Base-by-base conservation (phyloP, 2,329 filamentous ascomycete species). In the Beauveria varroae region DNA sequence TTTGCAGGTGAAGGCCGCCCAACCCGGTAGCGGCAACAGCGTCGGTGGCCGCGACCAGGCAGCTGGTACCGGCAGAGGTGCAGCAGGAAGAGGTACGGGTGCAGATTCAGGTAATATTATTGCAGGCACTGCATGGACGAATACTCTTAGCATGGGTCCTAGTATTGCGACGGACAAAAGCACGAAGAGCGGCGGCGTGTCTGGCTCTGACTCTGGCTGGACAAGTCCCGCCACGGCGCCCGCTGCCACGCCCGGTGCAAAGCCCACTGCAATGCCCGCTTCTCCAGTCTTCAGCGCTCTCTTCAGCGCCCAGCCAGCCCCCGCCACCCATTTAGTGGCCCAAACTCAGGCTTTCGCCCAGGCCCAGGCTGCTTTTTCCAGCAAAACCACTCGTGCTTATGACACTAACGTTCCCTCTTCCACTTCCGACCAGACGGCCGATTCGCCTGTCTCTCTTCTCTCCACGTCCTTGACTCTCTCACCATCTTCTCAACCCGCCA, bases 401-500 rank as follows among this genome's bases (percentile, higher is more conserved):
- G n/a, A 24, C 44, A n/a, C 52, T 44, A 22, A 22, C 20, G 7
- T 41, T 16, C 24, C 67, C 66, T 64, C 69, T 68, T 67, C 55
- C 47, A 59, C 61, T 14, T 40, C 61, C 14, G 50, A 50, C 49
- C 44, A 49, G 59, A 43, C 46, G 26, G 55, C 61, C 56, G 34
- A 54, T 20, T 62, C 61, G 56, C 61, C 61, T 8, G 44, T 37
- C 43, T 62, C 61, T 59, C 61, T 60, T 34, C 61, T 62, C 61
- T 62, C 61, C 61, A 51, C 61, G 26, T 60, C 55, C 20, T 50
- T 64, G 62, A 62, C 64, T 55, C 60, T 62, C 68, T 65, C 68
- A 62, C 56, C 66, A 63, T 63, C 68, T 59, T 63, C 67, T 62
- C 61, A 63, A 55, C 63, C 64, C 62, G 61, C 61, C 63, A 65